Conservation (phyloP, 2,329 filamentous ascomycete genomes). For the Coleophoma crateriformis region DNA sequence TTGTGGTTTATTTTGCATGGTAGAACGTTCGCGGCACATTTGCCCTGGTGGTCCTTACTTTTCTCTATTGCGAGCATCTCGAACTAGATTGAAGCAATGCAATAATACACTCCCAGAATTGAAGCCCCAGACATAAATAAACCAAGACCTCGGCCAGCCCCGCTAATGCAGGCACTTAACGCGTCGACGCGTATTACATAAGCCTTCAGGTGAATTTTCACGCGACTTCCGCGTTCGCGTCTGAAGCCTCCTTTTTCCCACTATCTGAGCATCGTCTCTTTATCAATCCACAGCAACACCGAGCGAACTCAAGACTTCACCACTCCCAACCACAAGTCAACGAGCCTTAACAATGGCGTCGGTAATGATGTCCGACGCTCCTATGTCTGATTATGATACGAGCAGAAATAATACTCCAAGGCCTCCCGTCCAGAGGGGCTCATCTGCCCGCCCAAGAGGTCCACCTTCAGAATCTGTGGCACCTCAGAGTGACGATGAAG, state of each 20-base stretch:
- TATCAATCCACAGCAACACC: conserved; percentile 8
- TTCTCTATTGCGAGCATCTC: conserved; percentile 23
- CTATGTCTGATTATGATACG: conserved; percentile 18
- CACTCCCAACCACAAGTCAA: not conserved
- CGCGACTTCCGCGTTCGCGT: no score
- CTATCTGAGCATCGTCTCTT: conserved; percentile 14
- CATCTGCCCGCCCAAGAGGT: conserved; percentile 25
- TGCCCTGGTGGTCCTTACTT: conserved; percentile 17
- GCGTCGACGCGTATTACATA: not conserved
- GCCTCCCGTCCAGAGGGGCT: conserved; percentile 17
- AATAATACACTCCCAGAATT: no score
- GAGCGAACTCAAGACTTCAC: conserved; percentile 4
- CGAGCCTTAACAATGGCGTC: conserved; percentile 20
- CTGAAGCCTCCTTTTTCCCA: conserved; percentile 3
- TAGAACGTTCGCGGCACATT: conserved; percentile 56
- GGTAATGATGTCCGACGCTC: conserved; percentile 26
- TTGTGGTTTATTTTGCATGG: conserved; percentile 78
- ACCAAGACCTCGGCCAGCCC: no score
- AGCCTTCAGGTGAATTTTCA: no score
- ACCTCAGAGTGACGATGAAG: conserved; percentile 57
- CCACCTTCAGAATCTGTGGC: conserved; percentile 59
- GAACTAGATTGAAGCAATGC: not conserved
- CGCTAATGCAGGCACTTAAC: not conserved
- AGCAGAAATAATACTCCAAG: conserved; percentile 21
- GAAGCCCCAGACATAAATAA: no score